Percentiles rank a stretch among this genome's conserved stretches.
phyloP scores from a whole-genome alignment of 75 land plant genomes.

The Cupressus sempervirens region DNA sequence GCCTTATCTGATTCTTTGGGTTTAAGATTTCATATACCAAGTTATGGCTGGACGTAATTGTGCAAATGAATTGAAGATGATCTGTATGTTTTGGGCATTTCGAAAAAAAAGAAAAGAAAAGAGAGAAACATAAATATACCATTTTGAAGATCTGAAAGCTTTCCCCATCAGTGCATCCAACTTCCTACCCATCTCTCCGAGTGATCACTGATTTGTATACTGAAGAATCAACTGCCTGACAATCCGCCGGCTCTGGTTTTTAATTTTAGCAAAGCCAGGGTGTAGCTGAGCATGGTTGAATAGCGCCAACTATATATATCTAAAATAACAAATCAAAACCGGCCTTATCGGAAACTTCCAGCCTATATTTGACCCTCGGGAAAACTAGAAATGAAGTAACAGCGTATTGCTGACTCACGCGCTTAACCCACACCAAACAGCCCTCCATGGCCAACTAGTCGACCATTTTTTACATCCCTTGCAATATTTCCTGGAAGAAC shows the following conservation, averaged over 20 bases:
- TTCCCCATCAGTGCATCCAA: conserved; percentile 50
- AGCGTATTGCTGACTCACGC: not conserved
- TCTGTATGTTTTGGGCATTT: no score
- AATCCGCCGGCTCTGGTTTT: not conserved
- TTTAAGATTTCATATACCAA: no score
- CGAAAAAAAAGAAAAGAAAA: not conserved
- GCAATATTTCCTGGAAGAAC: no score
- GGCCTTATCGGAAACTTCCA: not conserved
- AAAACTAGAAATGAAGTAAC: not conserved
- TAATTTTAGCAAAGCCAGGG: not conserved
- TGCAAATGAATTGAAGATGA: no score
- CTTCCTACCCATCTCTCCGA: conserved; percentile 40
- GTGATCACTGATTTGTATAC: not conserved
- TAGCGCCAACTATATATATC: not conserved
- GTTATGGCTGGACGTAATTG: no score
- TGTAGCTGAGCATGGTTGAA: not conserved
- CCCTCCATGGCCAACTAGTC: not conserved
- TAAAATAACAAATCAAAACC: not conserved
- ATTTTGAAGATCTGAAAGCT: conserved; percentile 34
- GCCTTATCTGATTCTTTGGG: no score
- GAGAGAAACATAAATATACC: conserved; percentile 10
- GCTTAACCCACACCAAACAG: not conserved
- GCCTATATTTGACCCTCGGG: not conserved
- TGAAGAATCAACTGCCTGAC: not conserved
- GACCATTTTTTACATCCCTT: not conserved